These are phyloP conservation scores for Thielaviopsis populi DNA, from an alignment of 2,329 filamentous ascomycete species.

Conservation along the genomic window DNA sequence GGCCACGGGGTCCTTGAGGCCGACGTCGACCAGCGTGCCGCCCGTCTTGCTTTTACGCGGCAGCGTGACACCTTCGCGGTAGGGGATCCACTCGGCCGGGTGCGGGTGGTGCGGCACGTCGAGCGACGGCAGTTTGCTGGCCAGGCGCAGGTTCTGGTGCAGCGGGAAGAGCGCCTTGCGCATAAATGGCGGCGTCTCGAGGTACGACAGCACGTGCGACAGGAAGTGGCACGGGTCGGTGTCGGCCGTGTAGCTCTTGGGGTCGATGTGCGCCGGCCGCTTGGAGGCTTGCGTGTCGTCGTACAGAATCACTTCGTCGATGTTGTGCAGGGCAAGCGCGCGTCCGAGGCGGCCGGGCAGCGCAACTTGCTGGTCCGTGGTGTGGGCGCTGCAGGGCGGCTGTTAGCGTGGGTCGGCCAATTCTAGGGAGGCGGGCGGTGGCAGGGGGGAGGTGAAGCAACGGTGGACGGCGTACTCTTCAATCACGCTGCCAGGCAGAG, in stretches of 20 bases:
- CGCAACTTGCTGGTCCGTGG: slow-evolving; percentile 59
- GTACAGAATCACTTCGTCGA: slow-evolving; percentile 74
- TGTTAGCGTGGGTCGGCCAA: background rate
- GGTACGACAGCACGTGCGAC: slow-evolving; percentile 61
- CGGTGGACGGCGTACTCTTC: slow-evolving; percentile 42
- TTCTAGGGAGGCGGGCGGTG: background rate
- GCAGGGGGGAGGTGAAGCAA: background rate
- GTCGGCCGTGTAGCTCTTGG: slow-evolving; percentile 48
- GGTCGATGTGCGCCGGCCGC: slow-evolving; percentile 34
- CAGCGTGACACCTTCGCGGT: slow-evolving; percentile 61
- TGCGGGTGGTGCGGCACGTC: slow-evolving; percentile 78
- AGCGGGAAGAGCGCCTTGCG: slow-evolving; percentile 60
- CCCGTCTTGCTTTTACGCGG: slow-evolving; percentile 24
- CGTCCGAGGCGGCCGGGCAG: slow-evolving; percentile 64
- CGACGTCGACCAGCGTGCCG: slow-evolving; percentile 44
- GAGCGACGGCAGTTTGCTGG: slow-evolving; percentile 58
- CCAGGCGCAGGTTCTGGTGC: slow-evolving; percentile 61
- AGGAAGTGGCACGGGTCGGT: slow-evolving; percentile 68
- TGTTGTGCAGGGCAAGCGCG: slow-evolving; percentile 64
- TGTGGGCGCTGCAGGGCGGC: slow-evolving; percentile 41
- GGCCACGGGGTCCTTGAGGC: slow-evolving; percentile 38
- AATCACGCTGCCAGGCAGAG: slow-evolving; percentile 63
- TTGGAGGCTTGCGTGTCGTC: slow-evolving; percentile 45
- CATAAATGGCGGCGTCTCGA: slow-evolving; percentile 74
- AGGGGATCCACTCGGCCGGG: slow-evolving; percentile 61